Evolutionary conservation across 2,329 filamentous ascomycete species (phyloP).

Genomic region (Arthroderma sp.): DNA sequence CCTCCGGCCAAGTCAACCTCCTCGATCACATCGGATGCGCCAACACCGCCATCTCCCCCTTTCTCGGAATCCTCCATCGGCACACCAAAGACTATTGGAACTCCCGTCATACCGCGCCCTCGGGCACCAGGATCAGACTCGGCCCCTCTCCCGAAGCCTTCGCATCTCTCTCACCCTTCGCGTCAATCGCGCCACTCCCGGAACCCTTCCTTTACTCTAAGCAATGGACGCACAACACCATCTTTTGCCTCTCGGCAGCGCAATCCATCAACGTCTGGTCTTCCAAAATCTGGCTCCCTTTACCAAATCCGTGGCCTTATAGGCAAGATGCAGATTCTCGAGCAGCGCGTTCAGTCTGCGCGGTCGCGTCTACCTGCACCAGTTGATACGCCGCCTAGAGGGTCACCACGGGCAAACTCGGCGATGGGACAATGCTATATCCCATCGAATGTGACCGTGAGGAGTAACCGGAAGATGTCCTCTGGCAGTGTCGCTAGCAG

Average conservation of each 20-base stretch:
- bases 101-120: constrained; percentile 34
- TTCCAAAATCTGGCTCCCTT: constrained; percentile 48
- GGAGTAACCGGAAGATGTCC: constrained; percentile 27
- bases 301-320: constrained; percentile 88
- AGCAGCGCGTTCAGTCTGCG: constrained; percentile 81
- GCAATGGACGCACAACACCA: constrained; percentile 33
- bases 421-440: constrained; percentile 36
- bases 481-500: constrained; percentile 31
- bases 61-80: constrained; percentile 71
- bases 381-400: constrained; percentile 59
- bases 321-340: constrained; percentile 92
- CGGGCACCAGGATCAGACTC: constrained; percentile 36
- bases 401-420: constrained; percentile 55
- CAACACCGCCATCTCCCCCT: constrained; percentile 84
- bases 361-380: constrained; percentile 84
- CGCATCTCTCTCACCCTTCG: constrained; percentile 32
- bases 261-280: constrained; percentile 12
- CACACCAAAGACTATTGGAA: constrained; percentile 41
- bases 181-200: constrained; percentile 38
- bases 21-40: constrained; percentile 49
- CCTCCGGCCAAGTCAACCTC: constrained; percentile 61
- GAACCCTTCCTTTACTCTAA: constrained; percentile 46
- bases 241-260: constrained; percentile 27
- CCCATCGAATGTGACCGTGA: constrained; percentile 45
- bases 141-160: constrained; percentile 41